Conservation (phyloP, 1,284 basidiomycete species). For the Ustilago esculenta region DNA sequence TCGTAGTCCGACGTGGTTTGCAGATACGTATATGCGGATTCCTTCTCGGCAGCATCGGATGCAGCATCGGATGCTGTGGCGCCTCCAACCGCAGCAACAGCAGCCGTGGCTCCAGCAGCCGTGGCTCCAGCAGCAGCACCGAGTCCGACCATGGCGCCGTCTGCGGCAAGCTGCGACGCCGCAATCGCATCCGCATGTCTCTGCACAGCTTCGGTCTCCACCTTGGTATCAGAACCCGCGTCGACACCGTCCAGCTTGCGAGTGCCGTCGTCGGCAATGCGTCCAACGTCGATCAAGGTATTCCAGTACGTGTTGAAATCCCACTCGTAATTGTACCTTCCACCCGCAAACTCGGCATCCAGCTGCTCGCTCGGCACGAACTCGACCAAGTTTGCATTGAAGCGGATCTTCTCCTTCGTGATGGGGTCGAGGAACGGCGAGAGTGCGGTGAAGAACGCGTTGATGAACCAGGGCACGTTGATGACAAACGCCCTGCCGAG, state of each 20-base stretch:
- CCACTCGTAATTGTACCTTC: conserved; percentile 80
- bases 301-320: conserved; percentile 77
- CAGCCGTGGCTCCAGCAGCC: conserved; percentile 21
- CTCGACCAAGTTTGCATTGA: conserved; percentile 76
- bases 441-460: conserved; percentile 78
- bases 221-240: too few relatives aligned
- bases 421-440: conserved; percentile 88
- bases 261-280: conserved; percentile 50
- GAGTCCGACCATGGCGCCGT: conserved; percentile 21
- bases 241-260: too few relatives aligned
- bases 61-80: conserved; percentile 7
- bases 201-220: conserved; percentile 25
- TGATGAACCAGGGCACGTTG: conserved; percentile 75
- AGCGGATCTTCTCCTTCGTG: conserved; percentile 85
- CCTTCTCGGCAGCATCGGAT: neutral
- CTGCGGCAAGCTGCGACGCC: conserved; percentile 16
- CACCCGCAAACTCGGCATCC: conserved; percentile 80
- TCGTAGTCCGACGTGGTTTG: conserved; percentile 39
- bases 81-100: conserved; percentile 14
- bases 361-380: conserved; percentile 80
- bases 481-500: conserved; percentile 85
- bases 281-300: conserved; percentile 42
- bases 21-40: conserved; percentile 45
- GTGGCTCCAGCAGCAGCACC: conserved; percentile 28
- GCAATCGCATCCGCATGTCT: conserved; percentile 37